A percentile compares a stretch with the other conserved stretches of the same genome.
Conservation (phyloP, 2,329 filamentous ascomycete species). For the Cucurbitaria berberidis region DNA sequence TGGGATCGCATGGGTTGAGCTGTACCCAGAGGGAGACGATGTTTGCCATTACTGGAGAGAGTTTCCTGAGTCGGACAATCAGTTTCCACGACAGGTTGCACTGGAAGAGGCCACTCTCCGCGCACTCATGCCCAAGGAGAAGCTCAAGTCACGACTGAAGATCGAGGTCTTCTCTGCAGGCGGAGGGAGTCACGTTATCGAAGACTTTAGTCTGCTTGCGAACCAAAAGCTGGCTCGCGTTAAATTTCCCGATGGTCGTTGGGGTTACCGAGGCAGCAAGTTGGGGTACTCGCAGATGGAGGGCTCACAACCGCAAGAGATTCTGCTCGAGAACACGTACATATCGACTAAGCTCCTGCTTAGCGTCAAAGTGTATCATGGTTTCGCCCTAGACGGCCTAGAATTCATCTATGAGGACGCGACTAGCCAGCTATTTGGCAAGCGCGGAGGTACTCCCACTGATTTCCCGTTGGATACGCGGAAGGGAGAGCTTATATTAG, state of each 20-base stretch:
- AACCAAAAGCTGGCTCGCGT: conserved; percentile 72
- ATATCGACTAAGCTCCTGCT: conserved; percentile 74
- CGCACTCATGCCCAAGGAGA: conserved; percentile 71
- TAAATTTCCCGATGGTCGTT: conserved; percentile 76
- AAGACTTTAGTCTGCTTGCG: conserved; percentile 73
- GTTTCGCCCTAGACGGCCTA: conserved; percentile 77
- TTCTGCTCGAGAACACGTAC: conserved; percentile 73
- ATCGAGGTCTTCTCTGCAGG: conserved; percentile 78
- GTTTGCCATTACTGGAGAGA: conserved; percentile 83
- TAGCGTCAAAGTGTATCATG: conserved; percentile 77
- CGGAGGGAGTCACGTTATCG: conserved; percentile 74
- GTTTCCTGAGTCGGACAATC: conserved; percentile 67
- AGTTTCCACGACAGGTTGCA: conserved; percentile 72
- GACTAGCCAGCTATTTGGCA: conserved; percentile 85
- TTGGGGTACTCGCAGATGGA: conserved; percentile 76
- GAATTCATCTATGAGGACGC: conserved; percentile 94
- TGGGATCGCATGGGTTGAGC: conserved; percentile 84
- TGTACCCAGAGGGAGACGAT: conserved; percentile 80
- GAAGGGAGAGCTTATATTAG: conserved; percentile 83
- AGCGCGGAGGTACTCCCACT: conserved; percentile 72
- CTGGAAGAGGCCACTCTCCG: conserved; percentile 79
- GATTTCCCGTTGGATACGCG: conserved; percentile 83
- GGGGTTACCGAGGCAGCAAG: conserved; percentile 76
- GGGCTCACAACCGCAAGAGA: conserved; percentile 71
- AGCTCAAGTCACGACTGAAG: conserved; percentile 72